Conservation (phyloP, 768 basidiomycete genomes). For the Melanogaster broomeanus region DNA sequence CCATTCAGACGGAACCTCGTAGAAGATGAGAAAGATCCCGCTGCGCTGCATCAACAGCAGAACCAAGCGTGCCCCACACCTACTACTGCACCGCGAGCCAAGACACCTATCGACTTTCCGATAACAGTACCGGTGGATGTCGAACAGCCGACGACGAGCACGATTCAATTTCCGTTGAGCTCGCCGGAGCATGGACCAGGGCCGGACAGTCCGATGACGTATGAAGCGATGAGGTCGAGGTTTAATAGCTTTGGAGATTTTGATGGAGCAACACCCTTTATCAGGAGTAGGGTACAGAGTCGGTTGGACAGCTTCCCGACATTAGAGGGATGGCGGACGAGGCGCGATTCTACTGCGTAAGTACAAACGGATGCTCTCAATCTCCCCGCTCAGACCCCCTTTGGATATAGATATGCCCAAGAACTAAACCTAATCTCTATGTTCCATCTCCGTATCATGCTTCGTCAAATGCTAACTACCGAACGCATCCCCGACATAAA, state of each 20-base stretch:
- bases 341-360: slow-evolving; percentile 89
- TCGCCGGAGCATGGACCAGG: slow-evolving; percentile 65
- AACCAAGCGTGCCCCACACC: slow-evolving; percentile 13
- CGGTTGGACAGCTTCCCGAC: slow-evolving; percentile 58
- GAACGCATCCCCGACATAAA: slow-evolving; percentile 79
- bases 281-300: slow-evolving; percentile 83
- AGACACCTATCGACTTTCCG: slow-evolving; percentile 62
- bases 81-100: slow-evolving; percentile 43
- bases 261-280: slow-evolving; percentile 74
- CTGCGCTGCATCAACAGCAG: slow-evolving; percentile 43
- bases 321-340: slow-evolving; percentile 80
- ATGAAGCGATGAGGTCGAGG: slow-evolving; percentile 54
- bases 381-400: slow-evolving; percentile 2
- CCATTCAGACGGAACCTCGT: slow-evolving; percentile 75
- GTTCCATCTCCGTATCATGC: slow-evolving; percentile 86
- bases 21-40: slow-evolving; percentile 73
- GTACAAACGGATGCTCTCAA: slow-evolving; percentile 30
- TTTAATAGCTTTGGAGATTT: slow-evolving; percentile 75
- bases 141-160: slow-evolving; percentile 55
- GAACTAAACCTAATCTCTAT: slow-evolving; percentile 86
- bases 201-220: slow-evolving; percentile 56
- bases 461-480: slow-evolving; percentile 84
- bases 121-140: slow-evolving; percentile 50
- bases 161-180: slow-evolving; percentile 78
- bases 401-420: slow-evolving; percentile 63